Base-by-base conservation (phyloP, 2,329 filamentous ascomycete species). In the Chaetomiaceae sp. region DNA sequence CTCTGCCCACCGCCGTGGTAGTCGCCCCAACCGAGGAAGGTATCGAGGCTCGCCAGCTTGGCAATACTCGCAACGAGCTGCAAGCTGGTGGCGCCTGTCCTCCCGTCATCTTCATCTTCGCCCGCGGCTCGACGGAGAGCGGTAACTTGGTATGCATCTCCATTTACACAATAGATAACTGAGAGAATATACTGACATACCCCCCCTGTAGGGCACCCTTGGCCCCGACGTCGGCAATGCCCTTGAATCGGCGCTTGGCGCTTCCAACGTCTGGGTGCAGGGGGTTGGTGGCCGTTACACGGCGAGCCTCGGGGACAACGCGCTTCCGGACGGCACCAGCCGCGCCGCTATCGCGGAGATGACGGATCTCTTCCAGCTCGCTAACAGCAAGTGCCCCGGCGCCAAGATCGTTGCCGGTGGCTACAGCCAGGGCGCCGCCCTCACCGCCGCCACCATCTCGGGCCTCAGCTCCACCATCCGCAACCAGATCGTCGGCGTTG, bases 381-480 rank as follows among this genome's bases (percentile, higher is more conserved):
- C 75, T 10, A 48, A 65, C 60, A 61, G 61, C 5, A 74, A 74
- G 57, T 77, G 75, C 53, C 74, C 74, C 8, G 60, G 69, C n/a
- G 65, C 74, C 0, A 64, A 68, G 38, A 29, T 62, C 30, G 68
- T 77, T 23, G 64, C 75, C 1, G 69, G 72, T 1, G 74, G 70
- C 38, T 75, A 69, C 52, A 66, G 53, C 53, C 53, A 58, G 61
- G 75, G 75, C 30, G 67, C 71, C 3, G 75, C 74, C 4, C 69
- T 77, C 45, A 67, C 73, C 14, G 67, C 69, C 27, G 65, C 67
- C 33, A 63, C 72, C 9, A 61, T 76, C 41, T 61, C 66, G 8
- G 63, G 67, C 11, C 61, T 74, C 21, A 54, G 60, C 44, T 45
- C 58, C 4, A 27, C 54, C 23, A 57, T 71, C 48, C 61, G 66